Percentiles rank a stretch among this genome's conserved stretches.
Conservation (phyloP, 345 rosid species). For the Sisymbrium altissimum region DNA sequence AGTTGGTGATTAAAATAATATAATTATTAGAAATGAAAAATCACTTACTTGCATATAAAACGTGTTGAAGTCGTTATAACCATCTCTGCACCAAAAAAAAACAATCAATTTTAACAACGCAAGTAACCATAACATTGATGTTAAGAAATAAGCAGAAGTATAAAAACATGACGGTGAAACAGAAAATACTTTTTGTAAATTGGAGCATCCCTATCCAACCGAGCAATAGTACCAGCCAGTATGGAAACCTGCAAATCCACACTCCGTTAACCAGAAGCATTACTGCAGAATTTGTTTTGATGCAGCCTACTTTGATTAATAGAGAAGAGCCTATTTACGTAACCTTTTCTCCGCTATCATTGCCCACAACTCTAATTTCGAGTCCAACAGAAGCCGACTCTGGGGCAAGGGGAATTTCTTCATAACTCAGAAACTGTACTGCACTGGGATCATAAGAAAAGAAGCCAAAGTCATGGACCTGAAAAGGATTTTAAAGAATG, state of each 20-base stretch:
- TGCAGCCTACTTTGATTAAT: neutral
- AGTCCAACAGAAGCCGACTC: conserved; percentile 93
- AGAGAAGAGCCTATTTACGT: neutral
- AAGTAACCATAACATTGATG: neutral
- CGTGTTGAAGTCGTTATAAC: conserved; percentile 96
- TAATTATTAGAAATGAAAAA: neutral
- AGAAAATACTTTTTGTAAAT: conserved; percentile 65
- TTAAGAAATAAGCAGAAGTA: conserved; percentile 10
- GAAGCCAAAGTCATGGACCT: conserved; percentile 99
- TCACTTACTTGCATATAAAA: conserved; percentile 94
- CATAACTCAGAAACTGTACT: conserved; percentile 72
- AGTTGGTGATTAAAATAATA: neutral
- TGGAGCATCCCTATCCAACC: conserved; percentile 97
- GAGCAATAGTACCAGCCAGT: conserved; percentile 93
- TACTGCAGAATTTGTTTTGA: neutral
- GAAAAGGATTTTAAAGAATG: conserved; percentile 23
- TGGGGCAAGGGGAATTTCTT: conserved; percentile 95
- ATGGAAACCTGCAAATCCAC: conserved; percentile 74
- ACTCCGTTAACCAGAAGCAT: conserved; percentile 15
- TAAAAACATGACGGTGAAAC: conserved; percentile 15
- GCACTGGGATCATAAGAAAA: conserved; percentile 78
- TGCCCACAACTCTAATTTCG: conserved; percentile 94
- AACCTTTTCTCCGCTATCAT: conserved; percentile 98
- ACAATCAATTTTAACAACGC: neutral
- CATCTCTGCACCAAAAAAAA: conserved; percentile 82